Base-by-base conservation (phyloP, 192 early-diverging fungal species). In the Coemansia sp. region DNA sequence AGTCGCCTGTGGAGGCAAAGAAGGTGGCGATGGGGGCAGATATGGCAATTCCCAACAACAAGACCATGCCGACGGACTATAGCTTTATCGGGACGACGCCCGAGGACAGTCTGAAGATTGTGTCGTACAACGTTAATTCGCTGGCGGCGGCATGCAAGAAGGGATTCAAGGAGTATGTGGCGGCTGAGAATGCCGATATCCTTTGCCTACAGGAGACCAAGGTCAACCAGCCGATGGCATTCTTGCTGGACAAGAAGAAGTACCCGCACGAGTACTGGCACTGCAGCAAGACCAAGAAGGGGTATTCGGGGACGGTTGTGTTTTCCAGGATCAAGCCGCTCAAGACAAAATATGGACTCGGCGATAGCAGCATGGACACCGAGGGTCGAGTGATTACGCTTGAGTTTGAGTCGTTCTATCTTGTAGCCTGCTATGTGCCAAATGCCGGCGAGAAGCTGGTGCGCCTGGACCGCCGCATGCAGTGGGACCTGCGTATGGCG, bases 201-300 rank as follows among this genome's bases (percentile, higher is more conserved):
- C 60, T 95, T 1, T 92, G 89, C 66, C 42, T 96, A 44, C 93
- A 95, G 72, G 95, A 95, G 70, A 94, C 91, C 52, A 96, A 95
- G 76, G 81, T 91, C 13, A 92, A 92, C 70, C 80, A 88, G 68
- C 83, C 91, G 11, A 79, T 85, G 57, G 64, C 85, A 16, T 85
- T 88, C 42, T 64, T 86, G 18, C 71, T 92, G 19, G 84, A 86
- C 67, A 78, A 85, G 58, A 84, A 85, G 65, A 73, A 72, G 48
- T 94, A 91, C 68, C 90, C 88, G 54, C 86, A 88, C 82, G 84
- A 87, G 68, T 89, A 88, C 43, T 94, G 92, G 90, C 74, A 83
- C 63, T 75, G 72, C 65, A 75, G 81, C 70, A 84, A 65, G 58
- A 74, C 81, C 56, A 92, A 92, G 64, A 95, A 95, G 78, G 92